A percentile compares a stretch with the other conserved stretches of the same genome.
phyloP scores from a whole-genome alignment of 345 rosid genomes.

The Camelina hispida region DNA sequence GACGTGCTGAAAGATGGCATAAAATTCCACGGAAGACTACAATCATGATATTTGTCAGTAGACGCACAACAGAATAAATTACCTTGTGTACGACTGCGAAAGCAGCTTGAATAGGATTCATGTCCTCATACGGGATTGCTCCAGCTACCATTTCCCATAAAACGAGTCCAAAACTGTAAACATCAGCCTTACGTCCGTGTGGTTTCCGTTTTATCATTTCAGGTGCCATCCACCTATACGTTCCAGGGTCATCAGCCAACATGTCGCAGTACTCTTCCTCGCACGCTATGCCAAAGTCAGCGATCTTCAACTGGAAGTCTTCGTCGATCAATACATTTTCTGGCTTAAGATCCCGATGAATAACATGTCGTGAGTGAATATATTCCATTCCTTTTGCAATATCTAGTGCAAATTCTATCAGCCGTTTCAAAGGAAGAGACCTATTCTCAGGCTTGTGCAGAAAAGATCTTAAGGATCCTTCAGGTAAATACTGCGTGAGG shows the following conservation, averaged over 20 bases:
- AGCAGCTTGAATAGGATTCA: constrained; percentile 99
- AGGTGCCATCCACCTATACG: constrained; percentile 99
- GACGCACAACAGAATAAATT: constrained; percentile 15
- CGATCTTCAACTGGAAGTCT: constrained; percentile 78
- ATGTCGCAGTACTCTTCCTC: constrained; percentile 82
- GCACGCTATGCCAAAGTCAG: constrained; percentile 99
- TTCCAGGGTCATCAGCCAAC: constrained; percentile 95
- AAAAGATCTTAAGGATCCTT: constrained; percentile 85
- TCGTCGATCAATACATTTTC: constrained; percentile 82
- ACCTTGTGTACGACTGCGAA: constrained; percentile 98
- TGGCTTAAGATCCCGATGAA: constrained; percentile 98
- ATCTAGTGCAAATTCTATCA: constrained; percentile 70
- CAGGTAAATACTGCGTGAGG: constrained; percentile 70
- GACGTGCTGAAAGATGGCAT: background rate
- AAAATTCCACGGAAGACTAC: background rate
- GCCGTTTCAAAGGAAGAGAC: constrained; percentile 66
- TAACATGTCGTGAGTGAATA: constrained; percentile 82
- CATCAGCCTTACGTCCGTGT: constrained; percentile 86
- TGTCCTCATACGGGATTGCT: constrained; percentile 87
- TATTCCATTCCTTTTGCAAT: constrained; percentile 94
- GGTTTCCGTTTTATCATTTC: constrained; percentile 96
- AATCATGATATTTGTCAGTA: background rate
- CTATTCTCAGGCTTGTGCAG: constrained; percentile 91
- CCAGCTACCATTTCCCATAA: constrained; percentile 99
- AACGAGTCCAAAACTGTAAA: constrained; percentile 92